These are phyloP conservation scores for Amoeboaphelidium occidentale DNA, from an alignment of 371 early-diverging fungal genomes.

Conservation along the genomic window DNA sequence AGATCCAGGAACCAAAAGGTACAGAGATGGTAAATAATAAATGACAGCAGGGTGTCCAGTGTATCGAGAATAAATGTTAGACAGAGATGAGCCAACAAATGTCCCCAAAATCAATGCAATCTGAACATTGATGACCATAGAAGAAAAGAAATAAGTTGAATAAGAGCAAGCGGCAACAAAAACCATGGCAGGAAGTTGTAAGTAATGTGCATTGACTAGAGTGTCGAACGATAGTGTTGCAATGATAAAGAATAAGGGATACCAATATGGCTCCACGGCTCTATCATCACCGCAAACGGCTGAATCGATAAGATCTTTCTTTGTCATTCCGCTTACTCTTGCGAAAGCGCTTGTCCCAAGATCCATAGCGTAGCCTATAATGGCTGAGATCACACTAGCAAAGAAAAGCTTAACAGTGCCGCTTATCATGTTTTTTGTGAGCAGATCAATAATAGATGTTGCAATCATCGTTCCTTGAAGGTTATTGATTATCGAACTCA, in stretches of 20 bases:
- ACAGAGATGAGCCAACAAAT: background rate
- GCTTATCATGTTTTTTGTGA: background rate
- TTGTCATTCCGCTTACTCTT: background rate
- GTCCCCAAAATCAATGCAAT: background rate
- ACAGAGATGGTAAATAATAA: background rate
- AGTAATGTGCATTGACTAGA: background rate
- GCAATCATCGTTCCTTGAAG: background rate
- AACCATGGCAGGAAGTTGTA: background rate
- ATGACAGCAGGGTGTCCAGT: background rate
- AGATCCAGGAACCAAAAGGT: background rate
- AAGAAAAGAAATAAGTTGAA: background rate
- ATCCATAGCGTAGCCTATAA: background rate
- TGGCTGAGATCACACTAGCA: background rate
- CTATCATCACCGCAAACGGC: background rate
- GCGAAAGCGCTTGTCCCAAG: background rate
- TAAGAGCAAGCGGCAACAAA: background rate
- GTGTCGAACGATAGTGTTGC: background rate
- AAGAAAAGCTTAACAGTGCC: background rate
- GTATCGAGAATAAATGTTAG: background rate
- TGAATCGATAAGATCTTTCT: background rate
- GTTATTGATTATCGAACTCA: background rate
- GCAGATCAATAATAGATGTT: background rate
- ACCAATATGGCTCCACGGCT: background rate
- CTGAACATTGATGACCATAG: background rate
- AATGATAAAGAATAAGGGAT: background rate